Evolutionary conservation across 164 flowering plant species (phyloP), one percentile per base, ranked within the genome.

Genomic region (Chimonanthus praecox): DNA sequence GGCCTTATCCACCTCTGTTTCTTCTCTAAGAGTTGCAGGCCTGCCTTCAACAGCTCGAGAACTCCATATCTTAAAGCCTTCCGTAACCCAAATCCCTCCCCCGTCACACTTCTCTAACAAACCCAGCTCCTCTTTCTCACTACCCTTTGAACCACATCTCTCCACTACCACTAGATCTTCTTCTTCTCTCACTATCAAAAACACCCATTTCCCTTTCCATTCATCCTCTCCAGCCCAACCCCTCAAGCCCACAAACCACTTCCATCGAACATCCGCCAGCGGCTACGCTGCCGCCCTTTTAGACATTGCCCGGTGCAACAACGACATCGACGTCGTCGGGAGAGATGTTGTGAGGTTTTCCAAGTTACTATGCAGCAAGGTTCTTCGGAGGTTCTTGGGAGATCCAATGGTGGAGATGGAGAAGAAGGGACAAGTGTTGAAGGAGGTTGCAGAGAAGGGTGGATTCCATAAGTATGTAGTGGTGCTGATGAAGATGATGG

Each of bases 271-370:
- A 15, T 68, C 74, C 49, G 83, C 97, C 2, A 81, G 74, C 15
- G 92, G 91, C 11, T 89, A 88, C 58, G 94, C 92, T 0, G 91
- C 89, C 5, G 93, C 93, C 1, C 87, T 88, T 8, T 45, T 89
- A 2, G 90, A 89, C 73, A 71, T 72, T 51, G 80, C 90, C 0
- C 82, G 70, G 9, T 74, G 75, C 82, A 77, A 80, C 76, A 75
- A 77, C 71, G 21, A 80, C 2, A 76, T 86, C 5, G 71, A 78
- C 4, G 47, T 13, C 4, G 81, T 89, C 2, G 79, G 62, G 6
- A 78, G 64, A 15, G 93, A 91, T 47, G 91, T 84, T 0, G 62
- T 64, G 45, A 84, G 87, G 74, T 45, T 90, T 1, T 75, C 74
- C 20, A 82, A 69, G 63, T 15, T 82, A 75, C 78, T 91, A 10